A percentile compares a stretch with the other conserved stretches of the same genome.
Evolutionary conservation across 2,329 filamentous ascomycete genomes (phyloP).

Genomic region (Cylindrodendrum hubeiense): DNA sequence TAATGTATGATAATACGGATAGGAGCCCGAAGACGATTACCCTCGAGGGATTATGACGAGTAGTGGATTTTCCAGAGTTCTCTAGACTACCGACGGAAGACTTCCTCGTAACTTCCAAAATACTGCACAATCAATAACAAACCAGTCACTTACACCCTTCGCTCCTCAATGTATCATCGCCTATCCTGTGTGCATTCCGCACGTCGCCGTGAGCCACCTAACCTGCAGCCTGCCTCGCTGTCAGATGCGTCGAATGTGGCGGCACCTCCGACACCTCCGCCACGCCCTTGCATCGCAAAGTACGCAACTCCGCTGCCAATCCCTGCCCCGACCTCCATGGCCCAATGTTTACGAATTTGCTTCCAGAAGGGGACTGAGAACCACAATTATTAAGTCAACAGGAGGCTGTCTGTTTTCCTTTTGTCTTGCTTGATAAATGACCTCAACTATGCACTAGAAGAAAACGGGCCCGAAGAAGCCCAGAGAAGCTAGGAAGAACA

Average conservation of each 20-base stretch:
- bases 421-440: background rate
- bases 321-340: background rate
- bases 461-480: background rate
- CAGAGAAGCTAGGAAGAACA: background rate
- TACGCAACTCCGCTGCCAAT: background rate
- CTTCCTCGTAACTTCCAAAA: background rate
- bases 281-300: background rate
- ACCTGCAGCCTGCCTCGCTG: background rate
- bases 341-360: background rate
- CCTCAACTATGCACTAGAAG: conserved; percentile 4
- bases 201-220: background rate
- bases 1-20: background rate
- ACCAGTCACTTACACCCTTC: background rate
- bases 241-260: background rate
- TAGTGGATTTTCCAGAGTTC: background rate
- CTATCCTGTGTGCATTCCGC: background rate
- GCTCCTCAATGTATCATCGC: background rate
- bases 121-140: background rate
- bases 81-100: background rate
- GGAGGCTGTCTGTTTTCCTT: background rate
- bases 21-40: background rate
- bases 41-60: no score
- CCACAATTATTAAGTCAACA: background rate
- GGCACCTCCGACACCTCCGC: background rate
- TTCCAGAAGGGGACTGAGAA: background rate